phyloP scores from a whole-genome alignment of 495 filamentous ascomycete species.

The Aspergillus leporis region DNA sequence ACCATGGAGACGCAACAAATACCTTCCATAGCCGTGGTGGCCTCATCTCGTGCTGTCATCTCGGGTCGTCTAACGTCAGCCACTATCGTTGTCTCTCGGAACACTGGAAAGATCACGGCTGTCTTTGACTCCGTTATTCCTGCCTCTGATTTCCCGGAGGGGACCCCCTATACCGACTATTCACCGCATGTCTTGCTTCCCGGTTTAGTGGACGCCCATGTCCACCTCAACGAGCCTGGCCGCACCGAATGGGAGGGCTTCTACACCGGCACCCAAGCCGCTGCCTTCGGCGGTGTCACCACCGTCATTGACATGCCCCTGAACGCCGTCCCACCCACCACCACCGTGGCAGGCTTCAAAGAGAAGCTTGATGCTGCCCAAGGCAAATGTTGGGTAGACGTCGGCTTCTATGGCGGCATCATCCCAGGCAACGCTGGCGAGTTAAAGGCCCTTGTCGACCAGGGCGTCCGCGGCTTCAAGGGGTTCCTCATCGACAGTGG shows the following conservation, averaged over 20 bases:
- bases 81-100: constrained; percentile 76
- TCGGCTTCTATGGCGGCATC: constrained; percentile 96
- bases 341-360: constrained; percentile 76
- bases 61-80: constrained; percentile 67
- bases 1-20: constrained; percentile 37
- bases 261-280: constrained; percentile 87
- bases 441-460: constrained; percentile 75
- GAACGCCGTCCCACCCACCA: constrained; percentile 96
- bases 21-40: constrained; percentile 66
- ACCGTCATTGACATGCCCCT: constrained; percentile 98
- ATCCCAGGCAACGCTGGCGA: constrained; percentile 86
- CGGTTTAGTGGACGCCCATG: constrained; percentile 93
- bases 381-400: constrained; percentile 96
- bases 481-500: constrained; percentile 97
- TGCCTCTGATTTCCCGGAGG: constrained; percentile 66
- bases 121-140: constrained; percentile 74
- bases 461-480: constrained; percentile 93
- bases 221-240: constrained; percentile 96
- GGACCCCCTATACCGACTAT: constrained; percentile 77
- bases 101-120: constrained; percentile 81
- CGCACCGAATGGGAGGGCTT: constrained; percentile 99
- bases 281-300: constrained; percentile 96
- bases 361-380: constrained; percentile 83
- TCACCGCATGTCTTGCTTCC: constrained; percentile 86
- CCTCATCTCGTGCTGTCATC: constrained; percentile 77